Conservation (phyloP, 2,329 filamentous ascomycete genomes). For the Colletotrichum sp. region DNA sequence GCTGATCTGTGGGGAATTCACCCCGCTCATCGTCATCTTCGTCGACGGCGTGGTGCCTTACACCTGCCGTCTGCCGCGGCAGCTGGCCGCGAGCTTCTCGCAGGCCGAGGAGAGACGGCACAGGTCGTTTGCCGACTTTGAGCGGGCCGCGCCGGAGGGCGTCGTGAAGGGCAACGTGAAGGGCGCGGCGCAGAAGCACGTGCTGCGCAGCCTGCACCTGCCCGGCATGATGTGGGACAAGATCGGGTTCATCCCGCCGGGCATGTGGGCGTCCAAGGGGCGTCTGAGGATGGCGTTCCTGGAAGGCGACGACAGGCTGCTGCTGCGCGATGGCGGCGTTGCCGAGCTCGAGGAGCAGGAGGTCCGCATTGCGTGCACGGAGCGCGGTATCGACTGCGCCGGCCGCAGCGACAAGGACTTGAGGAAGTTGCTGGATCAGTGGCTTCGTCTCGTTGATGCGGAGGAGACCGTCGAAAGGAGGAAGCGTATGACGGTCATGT, state of each 20-base stretch:
- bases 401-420: constrained; percentile 64
- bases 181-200: constrained; percentile 37
- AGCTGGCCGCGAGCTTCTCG: constrained; percentile 65
- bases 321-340: constrained; percentile 68
- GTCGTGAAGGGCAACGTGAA: constrained; percentile 28
- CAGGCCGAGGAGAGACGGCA: constrained; percentile 58
- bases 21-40: constrained; percentile 77
- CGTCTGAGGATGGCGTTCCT: constrained; percentile 65
- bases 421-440: constrained; percentile 47
- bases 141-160: constrained; percentile 37
- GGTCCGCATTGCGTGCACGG: constrained; percentile 72
- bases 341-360: constrained; percentile 65
- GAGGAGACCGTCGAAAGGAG: constrained; percentile 41
- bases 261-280: constrained; percentile 61
- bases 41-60: constrained; percentile 76
- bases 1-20: constrained; percentile 83
- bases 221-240: constrained; percentile 56
- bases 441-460: constrained; percentile 51
- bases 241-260: constrained; percentile 50
- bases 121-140: constrained; percentile 51
- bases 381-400: constrained; percentile 67
- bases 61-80: constrained; percentile 82
- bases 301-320: constrained; percentile 72
- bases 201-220: constrained; percentile 49
- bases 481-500: constrained; percentile 42